phyloP scores from a whole-genome alignment of 768 basidiomycete species.

The Terana coerulea region DNA sequence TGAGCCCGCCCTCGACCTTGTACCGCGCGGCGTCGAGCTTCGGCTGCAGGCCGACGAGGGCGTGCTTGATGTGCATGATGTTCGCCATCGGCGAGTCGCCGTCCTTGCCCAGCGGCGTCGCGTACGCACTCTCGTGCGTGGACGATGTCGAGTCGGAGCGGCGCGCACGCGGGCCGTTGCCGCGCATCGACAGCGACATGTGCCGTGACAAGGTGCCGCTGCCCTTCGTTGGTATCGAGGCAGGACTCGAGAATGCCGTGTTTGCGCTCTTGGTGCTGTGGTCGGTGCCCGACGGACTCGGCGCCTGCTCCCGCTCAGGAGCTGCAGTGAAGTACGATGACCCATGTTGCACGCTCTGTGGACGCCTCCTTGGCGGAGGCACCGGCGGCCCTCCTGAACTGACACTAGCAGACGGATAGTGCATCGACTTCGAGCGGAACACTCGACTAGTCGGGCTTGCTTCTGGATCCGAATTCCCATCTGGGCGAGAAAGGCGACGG shows the following conservation, averaged over 20 bases:
- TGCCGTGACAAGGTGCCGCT: constrained; percentile 31
- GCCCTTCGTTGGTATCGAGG: constrained; percentile 15
- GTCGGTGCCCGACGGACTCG: constrained; percentile 15
- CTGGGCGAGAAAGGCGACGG: constrained; percentile 26
- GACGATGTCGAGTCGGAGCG: constrained; percentile 8
- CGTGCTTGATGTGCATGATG: constrained; percentile 30
- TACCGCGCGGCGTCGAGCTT: constrained; percentile 59
- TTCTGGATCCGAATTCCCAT: neutral
- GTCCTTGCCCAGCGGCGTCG: constrained; percentile 19
- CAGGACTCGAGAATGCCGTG: constrained; percentile 14
- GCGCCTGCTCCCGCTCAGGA: neutral
- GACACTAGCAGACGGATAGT: constrained; percentile 28
- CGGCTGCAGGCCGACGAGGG: constrained; percentile 38
- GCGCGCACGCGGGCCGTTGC: neutral
- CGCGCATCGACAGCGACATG: constrained; percentile 31
- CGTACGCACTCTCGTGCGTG: constrained; percentile 12
- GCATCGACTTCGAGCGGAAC: constrained; percentile 55
- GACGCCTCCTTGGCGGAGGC: constrained; percentile 47
- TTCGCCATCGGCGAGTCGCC: constrained; percentile 31
- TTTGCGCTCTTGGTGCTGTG: constrained; percentile 8
- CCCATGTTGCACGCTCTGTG: constrained; percentile 55
- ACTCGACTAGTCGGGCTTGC: constrained; percentile 20
- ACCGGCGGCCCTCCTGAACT: constrained; percentile 34
- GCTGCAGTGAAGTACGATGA: neutral
- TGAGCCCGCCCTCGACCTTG: constrained; percentile 70